phyloP scores from a whole-genome alignment of 164 flowering plant species.

The Macadamia integrifolia region DNA sequence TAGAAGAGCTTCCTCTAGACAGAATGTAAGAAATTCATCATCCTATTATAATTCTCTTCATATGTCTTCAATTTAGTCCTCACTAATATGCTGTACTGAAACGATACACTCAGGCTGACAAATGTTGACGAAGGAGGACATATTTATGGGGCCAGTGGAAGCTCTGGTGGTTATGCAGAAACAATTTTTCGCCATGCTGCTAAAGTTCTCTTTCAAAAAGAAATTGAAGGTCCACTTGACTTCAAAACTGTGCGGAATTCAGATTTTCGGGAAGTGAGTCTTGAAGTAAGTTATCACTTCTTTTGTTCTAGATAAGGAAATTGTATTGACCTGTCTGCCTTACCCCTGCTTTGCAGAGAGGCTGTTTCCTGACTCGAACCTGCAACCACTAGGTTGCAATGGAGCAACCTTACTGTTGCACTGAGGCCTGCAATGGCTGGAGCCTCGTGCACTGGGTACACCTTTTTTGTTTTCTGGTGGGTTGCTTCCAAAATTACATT shows the following conservation, averaged over 20 bases:
- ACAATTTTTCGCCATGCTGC: constrained; percentile 80
- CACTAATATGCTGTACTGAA: not conserved
- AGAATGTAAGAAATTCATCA: constrained; percentile 48
- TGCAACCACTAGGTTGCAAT: no score
- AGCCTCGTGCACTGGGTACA: no score
- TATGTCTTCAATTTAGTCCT: not conserved
- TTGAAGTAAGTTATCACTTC: constrained; percentile 58
- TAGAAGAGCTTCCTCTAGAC: constrained; percentile 82
- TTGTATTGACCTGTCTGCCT: not conserved
- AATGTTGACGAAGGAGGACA: constrained; percentile 74
- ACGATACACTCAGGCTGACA: constrained; percentile 47
- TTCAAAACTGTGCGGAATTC: constrained; percentile 68
- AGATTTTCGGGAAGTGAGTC: constrained; percentile 74
- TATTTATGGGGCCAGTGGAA: constrained; percentile 82
- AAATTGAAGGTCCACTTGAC: constrained; percentile 59
- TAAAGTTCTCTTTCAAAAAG: constrained; percentile 61
- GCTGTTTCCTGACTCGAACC: no score
- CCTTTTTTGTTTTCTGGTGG: no score
- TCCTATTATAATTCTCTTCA: not conserved
- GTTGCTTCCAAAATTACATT: no score
- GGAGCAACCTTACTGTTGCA: no score
- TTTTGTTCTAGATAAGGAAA: not conserved
- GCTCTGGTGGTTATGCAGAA: constrained; percentile 97
- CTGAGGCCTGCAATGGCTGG: no score
- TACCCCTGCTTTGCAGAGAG: no score